Evolutionary conservation across 805 yeast genomes (phyloP).

Genomic region (Lachancea nothofagi): DNA sequence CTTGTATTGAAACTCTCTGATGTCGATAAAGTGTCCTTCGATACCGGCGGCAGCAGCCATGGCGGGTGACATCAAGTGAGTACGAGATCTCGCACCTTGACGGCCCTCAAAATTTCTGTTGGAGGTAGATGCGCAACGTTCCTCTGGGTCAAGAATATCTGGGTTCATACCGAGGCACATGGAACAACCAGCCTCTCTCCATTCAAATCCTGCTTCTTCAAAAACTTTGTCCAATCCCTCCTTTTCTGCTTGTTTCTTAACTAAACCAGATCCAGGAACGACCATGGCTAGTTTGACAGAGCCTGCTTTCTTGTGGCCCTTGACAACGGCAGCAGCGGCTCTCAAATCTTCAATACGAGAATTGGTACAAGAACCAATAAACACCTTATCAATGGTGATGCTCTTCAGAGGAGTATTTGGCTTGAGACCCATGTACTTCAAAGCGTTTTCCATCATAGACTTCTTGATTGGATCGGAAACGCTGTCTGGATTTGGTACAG

Average conservation of each 20-base stretch:
- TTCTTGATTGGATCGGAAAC: conserved; percentile 67
- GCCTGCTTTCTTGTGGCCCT: conserved; percentile 82
- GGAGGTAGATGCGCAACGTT: conserved; percentile 97
- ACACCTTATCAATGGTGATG: conserved; percentile 84
- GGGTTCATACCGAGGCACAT: conserved; percentile 99
- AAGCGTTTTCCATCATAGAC: conserved; percentile 85
- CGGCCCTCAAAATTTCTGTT: conserved; percentile 99
- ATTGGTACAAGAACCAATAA: conserved; percentile 97
- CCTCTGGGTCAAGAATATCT: conserved; percentile 89
- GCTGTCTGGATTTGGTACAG: conserved; percentile 84
- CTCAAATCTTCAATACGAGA: conserved; percentile 96
- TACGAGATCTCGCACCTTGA: conserved; percentile 94
- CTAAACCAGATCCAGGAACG: conserved; percentile 97
- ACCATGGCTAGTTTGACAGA: conserved; percentile 78
- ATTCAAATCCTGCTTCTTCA: conserved; percentile 87
- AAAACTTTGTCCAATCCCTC: conserved; percentile 94
- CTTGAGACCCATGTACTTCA: conserved; percentile 83
- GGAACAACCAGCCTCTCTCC: conserved; percentile 99
- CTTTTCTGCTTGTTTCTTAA: conserved; percentile 85
- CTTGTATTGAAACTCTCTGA: conserved; percentile 69
- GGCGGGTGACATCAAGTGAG: conserved; percentile 97
- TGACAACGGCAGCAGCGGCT: conserved; percentile 88
- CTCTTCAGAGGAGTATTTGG: conserved; percentile 75
- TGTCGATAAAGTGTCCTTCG: conserved; percentile 83
- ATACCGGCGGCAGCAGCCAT: conserved; percentile 99